Evolutionary conservation across 441 rosid species (phyloP).

Genomic region (Flueggea neowawraea): DNA sequence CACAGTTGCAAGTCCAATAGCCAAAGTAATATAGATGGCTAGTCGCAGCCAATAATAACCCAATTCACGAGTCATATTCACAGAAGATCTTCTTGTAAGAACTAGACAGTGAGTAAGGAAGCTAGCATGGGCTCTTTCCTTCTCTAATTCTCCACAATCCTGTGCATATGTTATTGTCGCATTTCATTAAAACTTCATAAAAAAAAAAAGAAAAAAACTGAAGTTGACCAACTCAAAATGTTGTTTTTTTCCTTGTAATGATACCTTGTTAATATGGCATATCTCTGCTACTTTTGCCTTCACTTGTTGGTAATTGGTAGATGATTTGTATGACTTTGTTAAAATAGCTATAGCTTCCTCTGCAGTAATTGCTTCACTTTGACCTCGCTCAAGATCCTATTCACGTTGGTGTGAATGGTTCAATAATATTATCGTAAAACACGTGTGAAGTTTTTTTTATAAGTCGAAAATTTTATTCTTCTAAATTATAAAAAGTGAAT

Average conservation of each 20-base stretch:
- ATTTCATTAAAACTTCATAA: background rate
- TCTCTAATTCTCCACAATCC: conserved; percentile 17
- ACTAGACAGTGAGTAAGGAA: conserved; percentile 42
- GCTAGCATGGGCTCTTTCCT: conserved; percentile 28
- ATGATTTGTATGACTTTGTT: conserved; percentile 37
- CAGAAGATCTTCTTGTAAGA: conserved; percentile 42
- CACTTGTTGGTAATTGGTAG: conserved; percentile 23
- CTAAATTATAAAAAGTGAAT: no score
- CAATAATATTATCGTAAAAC: no score
- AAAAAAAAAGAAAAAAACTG: background rate
- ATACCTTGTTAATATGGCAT: conserved; percentile 22
- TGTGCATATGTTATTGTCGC: background rate
- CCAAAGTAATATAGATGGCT: conserved; percentile 33
- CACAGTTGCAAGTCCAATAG: conserved; percentile 36
- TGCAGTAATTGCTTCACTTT: background rate
- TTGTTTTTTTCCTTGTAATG: no score
- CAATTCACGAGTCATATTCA: conserved; percentile 61
- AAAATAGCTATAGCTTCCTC: conserved; percentile 37
- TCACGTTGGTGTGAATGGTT: no score
- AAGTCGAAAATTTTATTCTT: no score
- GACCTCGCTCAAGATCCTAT: no score
- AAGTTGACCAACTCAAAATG: background rate
- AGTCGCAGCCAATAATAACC: conserved; percentile 67
- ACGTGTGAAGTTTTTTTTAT: no score
- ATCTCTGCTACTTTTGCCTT: conserved; percentile 17